Evolutionary conservation across 2,329 filamentous ascomycete species (phyloP).

Genomic region (Botryosphaeria dothidea): DNA sequence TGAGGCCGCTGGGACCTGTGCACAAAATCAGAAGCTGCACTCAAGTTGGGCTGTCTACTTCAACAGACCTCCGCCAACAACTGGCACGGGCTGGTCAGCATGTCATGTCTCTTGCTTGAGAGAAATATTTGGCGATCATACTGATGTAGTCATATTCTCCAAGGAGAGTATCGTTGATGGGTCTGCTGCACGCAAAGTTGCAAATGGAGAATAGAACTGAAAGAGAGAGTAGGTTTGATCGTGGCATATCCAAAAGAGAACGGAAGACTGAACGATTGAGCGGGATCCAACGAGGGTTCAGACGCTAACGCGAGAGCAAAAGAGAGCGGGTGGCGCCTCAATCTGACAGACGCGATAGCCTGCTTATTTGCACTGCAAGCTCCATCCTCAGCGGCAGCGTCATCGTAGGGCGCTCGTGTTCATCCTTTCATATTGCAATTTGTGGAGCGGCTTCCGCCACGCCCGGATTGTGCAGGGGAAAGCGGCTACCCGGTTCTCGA

Average conservation of each 20-base stretch:
- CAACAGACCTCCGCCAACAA: conserved; percentile 7
- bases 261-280: neutral
- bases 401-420: neutral
- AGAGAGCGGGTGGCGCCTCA: neutral
- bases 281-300: neutral
- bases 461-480: neutral
- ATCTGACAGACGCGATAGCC: neutral
- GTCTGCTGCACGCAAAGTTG: neutral
- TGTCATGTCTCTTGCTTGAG: neutral
- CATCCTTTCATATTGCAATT: neutral
- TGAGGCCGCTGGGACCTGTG: conserved; percentile 1
- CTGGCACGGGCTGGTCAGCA: neutral
- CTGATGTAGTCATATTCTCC: conserved; percentile 13
- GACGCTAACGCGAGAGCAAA: neutral
- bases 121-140: neutral
- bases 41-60: neutral
- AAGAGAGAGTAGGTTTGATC: neutral
- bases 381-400: neutral
- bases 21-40: neutral
- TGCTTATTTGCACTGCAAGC: neutral
- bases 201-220: neutral
- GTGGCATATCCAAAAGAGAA: neutral
- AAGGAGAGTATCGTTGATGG: conserved; percentile 6
- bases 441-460: neutral
- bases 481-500: neutral